A percentile compares a stretch with the other conserved stretches of the same genome.
Conservation (phyloP, 495 filamentous ascomycete genomes). For the Apiosordaria backusii region DNA sequence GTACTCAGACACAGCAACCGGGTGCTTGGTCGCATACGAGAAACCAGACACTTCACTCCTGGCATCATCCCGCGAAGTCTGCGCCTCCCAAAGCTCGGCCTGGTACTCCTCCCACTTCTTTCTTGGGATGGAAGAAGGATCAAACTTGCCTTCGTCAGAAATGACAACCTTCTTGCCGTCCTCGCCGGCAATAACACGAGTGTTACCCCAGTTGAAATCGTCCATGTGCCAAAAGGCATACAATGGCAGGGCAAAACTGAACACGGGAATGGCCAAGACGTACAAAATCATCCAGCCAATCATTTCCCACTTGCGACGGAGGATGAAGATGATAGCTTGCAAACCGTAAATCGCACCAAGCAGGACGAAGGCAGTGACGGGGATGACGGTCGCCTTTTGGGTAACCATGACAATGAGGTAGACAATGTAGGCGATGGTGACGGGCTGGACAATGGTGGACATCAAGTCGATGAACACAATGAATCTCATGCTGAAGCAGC, state of each 20-base stretch:
- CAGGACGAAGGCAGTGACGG: constrained; percentile 80
- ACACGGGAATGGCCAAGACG: constrained; percentile 85
- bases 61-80: constrained; percentile 73
- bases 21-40: constrained; percentile 82
- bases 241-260: constrained; percentile 83
- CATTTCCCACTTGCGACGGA: constrained; percentile 97
- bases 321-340: constrained; percentile 94
- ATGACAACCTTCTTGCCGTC: constrained; percentile 89
- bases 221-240: constrained; percentile 99
- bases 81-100: constrained; percentile 91
- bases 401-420: constrained; percentile 80
- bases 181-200: constrained; percentile 94
- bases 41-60: constrained; percentile 87
- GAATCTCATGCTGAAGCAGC: constrained; percentile 99
- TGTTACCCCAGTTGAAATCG: constrained; percentile 98
- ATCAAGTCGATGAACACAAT: constrained; percentile 93
- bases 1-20: constrained; percentile 58
- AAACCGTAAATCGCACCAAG: constrained; percentile 94
- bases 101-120: constrained; percentile 99
- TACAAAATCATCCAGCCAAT: constrained; percentile 99
- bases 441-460: constrained; percentile 86
- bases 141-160: constrained; percentile 97
- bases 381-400: constrained; percentile 58
- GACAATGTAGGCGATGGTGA: constrained; percentile 83
- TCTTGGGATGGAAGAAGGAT: constrained; percentile 85